Base-by-base conservation (phyloP, 306 rosid species). In the Gastrolobium villosum region DNA sequence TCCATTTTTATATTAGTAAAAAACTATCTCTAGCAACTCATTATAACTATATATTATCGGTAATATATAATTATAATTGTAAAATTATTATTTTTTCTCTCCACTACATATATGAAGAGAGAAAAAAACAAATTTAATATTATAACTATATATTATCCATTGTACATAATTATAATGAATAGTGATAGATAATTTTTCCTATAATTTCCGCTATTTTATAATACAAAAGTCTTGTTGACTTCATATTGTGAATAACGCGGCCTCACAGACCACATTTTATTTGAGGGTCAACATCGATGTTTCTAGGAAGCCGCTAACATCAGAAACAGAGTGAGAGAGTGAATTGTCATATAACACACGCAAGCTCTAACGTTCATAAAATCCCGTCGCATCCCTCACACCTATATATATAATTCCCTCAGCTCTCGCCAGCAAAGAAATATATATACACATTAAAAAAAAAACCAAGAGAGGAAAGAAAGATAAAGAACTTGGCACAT, bases 181-280 rank as follows among this genome's bases (percentile, higher is more conserved):
- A 0, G 26, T 20, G 26, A 20, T 20, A 20, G 26, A 1, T 20
- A 20, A 20, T 1, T 0, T 20, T 20, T 20, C 26, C 26, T 20
- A 20, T 20, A 1, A 20, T 20, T 20, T 20, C 1, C 26, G 1
- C 1, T 20, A 20, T 20, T 55, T 55, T 54, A 6, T 55, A 13
- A 5, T 28, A 36, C 36, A 28, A 55, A 7, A 28, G 14, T 10
- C 63, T 3, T 10, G 26, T 28, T 56, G 64, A 54, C 28, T 26
- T 26, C 8, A 2, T 28, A 7, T 13, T 32, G 78, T 32, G 57
- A 73, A 13, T 30, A 73, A 73, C 78, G 78, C 55, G 78, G 67
- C 45, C 6, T 30, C 55, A 31, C 43, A 72, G 63, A 26, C 66
- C 65, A 56, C 40, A 39, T 36, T 36, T 37, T 9, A 40, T 53